Evolutionary conservation across 2,329 filamentous ascomycete species (phyloP).

Genomic region (Cryphonectria japonica): DNA sequence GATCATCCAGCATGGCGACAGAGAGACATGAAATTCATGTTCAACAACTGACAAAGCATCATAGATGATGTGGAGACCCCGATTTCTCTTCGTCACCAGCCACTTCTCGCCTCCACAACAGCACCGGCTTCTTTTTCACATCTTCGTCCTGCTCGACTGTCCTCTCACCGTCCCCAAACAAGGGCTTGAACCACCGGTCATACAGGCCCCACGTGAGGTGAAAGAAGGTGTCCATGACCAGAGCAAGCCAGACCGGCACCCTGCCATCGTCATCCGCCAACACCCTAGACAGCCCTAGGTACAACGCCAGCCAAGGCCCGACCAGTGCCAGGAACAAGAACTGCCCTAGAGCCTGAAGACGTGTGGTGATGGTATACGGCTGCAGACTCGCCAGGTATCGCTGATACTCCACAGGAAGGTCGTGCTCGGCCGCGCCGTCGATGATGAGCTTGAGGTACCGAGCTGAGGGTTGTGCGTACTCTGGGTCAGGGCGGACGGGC

Average conservation of each 20-base stretch:
- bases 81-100: slow-evolving; percentile 28
- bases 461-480: slow-evolving; percentile 79
- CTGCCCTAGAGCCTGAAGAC: slow-evolving; percentile 68
- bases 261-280: slow-evolving; percentile 69
- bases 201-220: slow-evolving; percentile 51
- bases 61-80: not conserved
- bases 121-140: not conserved
- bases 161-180: slow-evolving; percentile 88
- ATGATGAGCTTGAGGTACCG: slow-evolving; percentile 83
- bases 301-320: slow-evolving; percentile 61
- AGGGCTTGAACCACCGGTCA: slow-evolving; percentile 52
- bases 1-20: not conserved
- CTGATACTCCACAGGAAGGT: slow-evolving; percentile 78
- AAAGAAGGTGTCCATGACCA: slow-evolving; percentile 56
- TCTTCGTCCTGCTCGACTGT: slow-evolving; percentile 40
- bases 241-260: slow-evolving; percentile 68
- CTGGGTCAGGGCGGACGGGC: slow-evolving; percentile 62
- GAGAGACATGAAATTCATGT: not conserved
- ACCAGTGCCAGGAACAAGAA: slow-evolving; percentile 59
- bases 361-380: slow-evolving; percentile 71
- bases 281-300: slow-evolving; percentile 53
- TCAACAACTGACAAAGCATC: not conserved
- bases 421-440: slow-evolving; percentile 77
- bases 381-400: slow-evolving; percentile 70
- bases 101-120: slow-evolving; percentile 9